Evolutionary conservation across 768 basidiomycete species (phyloP).

Genomic region (Rhodosporidiobolus odoratus): DNA sequence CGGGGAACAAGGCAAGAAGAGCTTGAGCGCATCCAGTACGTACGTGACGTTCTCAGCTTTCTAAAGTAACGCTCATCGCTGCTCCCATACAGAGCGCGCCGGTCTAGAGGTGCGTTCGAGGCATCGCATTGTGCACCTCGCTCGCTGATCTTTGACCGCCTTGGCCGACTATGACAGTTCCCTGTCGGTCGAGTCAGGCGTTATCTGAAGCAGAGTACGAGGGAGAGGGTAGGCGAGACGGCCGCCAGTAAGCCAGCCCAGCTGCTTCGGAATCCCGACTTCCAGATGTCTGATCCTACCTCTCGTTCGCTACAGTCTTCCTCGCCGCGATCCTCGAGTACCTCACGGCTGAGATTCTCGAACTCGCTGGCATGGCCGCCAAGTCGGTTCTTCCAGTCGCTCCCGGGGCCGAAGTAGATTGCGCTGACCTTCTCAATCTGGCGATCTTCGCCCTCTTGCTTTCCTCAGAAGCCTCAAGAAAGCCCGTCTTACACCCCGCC

Average conservation of each 20-base stretch:
- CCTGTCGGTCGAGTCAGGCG: neutral
- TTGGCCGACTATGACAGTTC: neutral
- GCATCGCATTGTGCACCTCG: neutral
- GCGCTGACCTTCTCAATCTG: too few species aligned
- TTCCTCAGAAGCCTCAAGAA: conserved; percentile 52
- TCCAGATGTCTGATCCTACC: neutral
- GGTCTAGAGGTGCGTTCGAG: too few species aligned
- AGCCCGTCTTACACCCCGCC: conserved; percentile 70
- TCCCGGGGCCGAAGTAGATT: neutral
- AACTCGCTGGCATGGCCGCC: conserved; percentile 63
- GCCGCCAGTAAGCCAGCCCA: neutral
- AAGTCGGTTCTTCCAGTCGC: neutral
- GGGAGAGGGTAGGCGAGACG: neutral
- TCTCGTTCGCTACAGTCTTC: neutral
- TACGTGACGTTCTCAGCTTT: too few species aligned
- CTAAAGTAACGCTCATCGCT: too few species aligned
- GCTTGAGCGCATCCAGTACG: too few species aligned
- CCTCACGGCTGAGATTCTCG: conserved; percentile 83
- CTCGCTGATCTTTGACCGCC: neutral
- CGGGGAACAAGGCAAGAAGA: too few species aligned
- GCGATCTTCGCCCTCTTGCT: too few species aligned
- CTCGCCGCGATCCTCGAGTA: conserved; percentile 51
- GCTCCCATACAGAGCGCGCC: too few species aligned
- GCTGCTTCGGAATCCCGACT: neutral
- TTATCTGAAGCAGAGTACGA: neutral